Percentiles rank a stretch among this genome's conserved stretches.
These are phyloP conservation scores for Paramecium biaurelia DNA, from an alignment of 73 alveolate species.

Conservation along the genomic window DNA sequence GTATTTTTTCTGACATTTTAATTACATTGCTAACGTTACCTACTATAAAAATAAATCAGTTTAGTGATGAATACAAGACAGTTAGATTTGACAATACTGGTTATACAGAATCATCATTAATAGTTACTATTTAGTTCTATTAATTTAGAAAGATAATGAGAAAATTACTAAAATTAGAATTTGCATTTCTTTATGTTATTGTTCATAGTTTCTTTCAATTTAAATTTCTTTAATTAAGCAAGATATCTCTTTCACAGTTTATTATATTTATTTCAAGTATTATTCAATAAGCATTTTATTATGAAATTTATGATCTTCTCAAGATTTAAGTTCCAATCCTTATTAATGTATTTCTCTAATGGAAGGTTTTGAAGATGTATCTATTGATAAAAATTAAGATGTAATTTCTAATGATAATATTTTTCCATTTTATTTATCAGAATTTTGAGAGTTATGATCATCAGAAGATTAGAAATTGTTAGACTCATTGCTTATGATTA, in stretches of 20 bases:
- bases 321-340: constrained; percentile 77
- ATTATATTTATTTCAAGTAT: constrained; percentile 71
- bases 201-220: neutral
- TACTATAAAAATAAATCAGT: too few species aligned
- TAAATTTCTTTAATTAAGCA: neutral
- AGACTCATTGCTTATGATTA: neutral
- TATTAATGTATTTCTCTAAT: constrained; percentile 47
- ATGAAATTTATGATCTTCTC: constrained; percentile 87
- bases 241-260: constrained; percentile 54
- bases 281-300: constrained; percentile 71
- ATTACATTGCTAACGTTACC: too few species aligned
- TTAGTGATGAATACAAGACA: too few species aligned
- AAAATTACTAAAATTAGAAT: neutral
- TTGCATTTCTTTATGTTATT: neutral
- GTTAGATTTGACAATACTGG: neutral
- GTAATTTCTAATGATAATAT: neutral
- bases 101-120: neutral
- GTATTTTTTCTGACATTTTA: too few species aligned
- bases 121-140: neutral
- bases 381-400: neutral
- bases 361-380: neutral
- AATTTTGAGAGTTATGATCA: neutral
- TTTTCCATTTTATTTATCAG: neutral
- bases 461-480: neutral
- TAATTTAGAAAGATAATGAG: neutral